Evolutionary conservation across 129 eudicot genomes (phyloP).

Genomic region (Lactuca sativa): DNA sequence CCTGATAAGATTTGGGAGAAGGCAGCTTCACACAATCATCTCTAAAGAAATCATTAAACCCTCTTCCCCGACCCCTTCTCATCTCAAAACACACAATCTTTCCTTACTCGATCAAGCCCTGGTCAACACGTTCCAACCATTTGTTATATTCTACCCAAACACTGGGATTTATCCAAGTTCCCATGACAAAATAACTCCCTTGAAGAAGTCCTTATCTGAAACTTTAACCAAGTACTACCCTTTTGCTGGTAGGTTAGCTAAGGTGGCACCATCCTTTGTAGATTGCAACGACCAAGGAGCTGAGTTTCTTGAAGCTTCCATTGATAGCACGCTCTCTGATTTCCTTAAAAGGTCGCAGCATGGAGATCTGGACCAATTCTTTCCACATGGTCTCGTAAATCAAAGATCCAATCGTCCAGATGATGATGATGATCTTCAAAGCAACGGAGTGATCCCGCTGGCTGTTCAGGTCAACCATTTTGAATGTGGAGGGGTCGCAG

Average conservation of each 20-base stretch:
- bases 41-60: conserved; percentile 13
- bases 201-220: not conserved
- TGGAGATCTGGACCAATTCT: conserved; percentile 28
- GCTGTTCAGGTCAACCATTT: too few relatives aligned
- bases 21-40: conserved; percentile 4
- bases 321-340: not conserved
- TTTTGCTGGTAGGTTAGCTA: conserved; percentile 24
- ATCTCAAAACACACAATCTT: conserved; percentile 9
- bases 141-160: conserved; percentile 26
- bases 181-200: too few relatives aligned
- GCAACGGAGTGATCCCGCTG: not conserved
- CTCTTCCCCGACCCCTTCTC: conserved; percentile 32
- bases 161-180: not conserved
- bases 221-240: not conserved
- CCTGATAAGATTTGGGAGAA: too few relatives aligned
- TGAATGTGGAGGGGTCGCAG: not conserved
- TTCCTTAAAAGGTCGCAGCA: not conserved
- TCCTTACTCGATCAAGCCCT: conserved; percentile 8
- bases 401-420: not conserved
- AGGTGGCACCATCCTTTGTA: not conserved
- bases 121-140: not conserved
- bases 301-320: conserved; percentile 25
- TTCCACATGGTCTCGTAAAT: conserved; percentile 10
- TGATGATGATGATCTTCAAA: not conserved
- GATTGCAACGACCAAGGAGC: conserved; percentile 32